These are phyloP conservation scores for carrot (Daucus carota) DNA, from an alignment of 129 eudicot genomes.

Conservation along the genomic window DH1_v3.0 NC_030382.2:50349501-50350000, in stretches of 20 bases:
- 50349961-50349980: too few relatives aligned
- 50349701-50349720: constrained; percentile 55
- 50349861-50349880: not conserved
- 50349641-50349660: constrained; percentile 57
- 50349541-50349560: constrained; percentile 40
- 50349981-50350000: too few relatives aligned
- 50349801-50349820: constrained; percentile 28
- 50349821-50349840: constrained; percentile 25
- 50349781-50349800: constrained; percentile 33
- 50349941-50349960: too few relatives aligned
- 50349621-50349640: constrained; percentile 55
- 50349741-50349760: constrained; percentile 46
- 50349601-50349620: constrained; percentile 52
- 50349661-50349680: constrained; percentile 66
- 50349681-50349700: constrained; percentile 62
- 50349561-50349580: constrained; percentile 65
- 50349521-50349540: constrained; percentile 55
- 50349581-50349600: constrained; percentile 63
- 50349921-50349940: not conserved
- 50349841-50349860: constrained; percentile 18
- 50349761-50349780: constrained; percentile 30
- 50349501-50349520: constrained; percentile 31
- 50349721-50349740: constrained; percentile 36
- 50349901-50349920: not conserved
- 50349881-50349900: not conserved